Evolutionary conservation across 1,284 basidiomycete species (phyloP), one percentile per base, ranked within the genome.

Genomic region (Cronartium ribicola): DNA sequence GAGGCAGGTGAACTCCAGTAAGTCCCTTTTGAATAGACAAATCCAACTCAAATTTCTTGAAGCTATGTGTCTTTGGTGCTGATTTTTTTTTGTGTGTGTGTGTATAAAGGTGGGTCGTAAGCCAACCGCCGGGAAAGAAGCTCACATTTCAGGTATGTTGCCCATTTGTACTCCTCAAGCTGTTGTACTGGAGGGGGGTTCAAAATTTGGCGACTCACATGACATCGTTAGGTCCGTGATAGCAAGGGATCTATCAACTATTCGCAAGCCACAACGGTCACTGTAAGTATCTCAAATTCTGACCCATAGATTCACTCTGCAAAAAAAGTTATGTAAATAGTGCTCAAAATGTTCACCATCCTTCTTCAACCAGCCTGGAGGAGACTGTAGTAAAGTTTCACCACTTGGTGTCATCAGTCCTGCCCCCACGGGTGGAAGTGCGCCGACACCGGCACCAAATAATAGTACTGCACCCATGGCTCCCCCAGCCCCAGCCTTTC

Each of bases 281-380:
- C 17, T 57, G 51, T 57, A 29, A 57, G 51, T n/a, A 57, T 57
- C n/a, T n/a, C n/a, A n/a, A n/a, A 20, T 57, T 57, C n/a, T 57
- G 1, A 5, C 14, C 1, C 6, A 10, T 22, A 20, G 36, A 11
- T 20, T 22, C 36, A 57, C 13, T 11, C 20, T 57, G 51, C 8
- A 57, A 22, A 7, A 22, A 6, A 57, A 57, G 20, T 29, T 57
- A 57, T 22, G 36, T n/a, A 57, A 20, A 11, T 22, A n/a, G 8
- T 8, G 17, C 17, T 46, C 17, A 17, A 22, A 10, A 10, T 22
- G 51, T 57, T 57, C n/a, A n/a, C n/a, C n/a, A n/a, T n/a, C n/a
- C n/a, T 5, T 57, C 20, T 57, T 22, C 36, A 5, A 5, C 20
- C 36, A 57, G 51, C 20, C 51, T 22, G 51, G 51, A 22, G 51